These are phyloP conservation scores for Schizochytrium sp. DNA, from an alignment of 108 stramenopile genomes.

Conservation along the genomic window DNA sequence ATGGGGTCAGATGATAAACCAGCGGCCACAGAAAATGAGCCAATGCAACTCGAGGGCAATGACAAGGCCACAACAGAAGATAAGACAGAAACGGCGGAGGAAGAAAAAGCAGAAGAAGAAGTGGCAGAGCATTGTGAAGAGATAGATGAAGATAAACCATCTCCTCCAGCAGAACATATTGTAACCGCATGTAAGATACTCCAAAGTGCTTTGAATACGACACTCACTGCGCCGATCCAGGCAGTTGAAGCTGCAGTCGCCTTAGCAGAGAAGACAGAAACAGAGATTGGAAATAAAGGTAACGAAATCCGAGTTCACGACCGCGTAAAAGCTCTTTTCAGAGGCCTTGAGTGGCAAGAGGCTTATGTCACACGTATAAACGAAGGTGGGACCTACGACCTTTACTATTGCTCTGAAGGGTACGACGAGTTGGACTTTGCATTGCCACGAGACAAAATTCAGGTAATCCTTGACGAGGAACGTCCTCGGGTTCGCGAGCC, in stretches of 20 bases:
- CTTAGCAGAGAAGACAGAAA: neutral
- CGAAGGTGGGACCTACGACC: constrained; percentile 5
- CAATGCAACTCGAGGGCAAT: too few species aligned
- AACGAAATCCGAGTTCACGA: neutral
- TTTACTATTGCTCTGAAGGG: neutral
- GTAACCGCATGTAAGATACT: neutral
- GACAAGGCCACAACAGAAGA: neutral
- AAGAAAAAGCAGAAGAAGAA: constrained; percentile 20
- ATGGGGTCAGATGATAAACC: too few species aligned
- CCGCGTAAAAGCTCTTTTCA: neutral
- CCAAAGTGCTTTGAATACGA: neutral
- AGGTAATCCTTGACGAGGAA: neutral
- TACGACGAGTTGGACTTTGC: constrained; percentile 50
- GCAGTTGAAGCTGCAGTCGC: constrained; percentile 30
- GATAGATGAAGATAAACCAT: neutral
- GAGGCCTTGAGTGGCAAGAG: neutral
- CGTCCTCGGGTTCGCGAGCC: neutral
- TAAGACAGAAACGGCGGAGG: constrained; percentile 19
- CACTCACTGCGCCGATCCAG: neutral
- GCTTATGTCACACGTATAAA: constrained; percentile 8
- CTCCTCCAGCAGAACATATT: neutral
- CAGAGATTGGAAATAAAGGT: neutral
- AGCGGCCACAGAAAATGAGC: too few species aligned
- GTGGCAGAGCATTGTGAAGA: neutral
- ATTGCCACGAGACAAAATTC: neutral